Conservation (phyloP, 225 moss, liverwort and hornwort species). For the Takakia lepidozioides region DNA sequence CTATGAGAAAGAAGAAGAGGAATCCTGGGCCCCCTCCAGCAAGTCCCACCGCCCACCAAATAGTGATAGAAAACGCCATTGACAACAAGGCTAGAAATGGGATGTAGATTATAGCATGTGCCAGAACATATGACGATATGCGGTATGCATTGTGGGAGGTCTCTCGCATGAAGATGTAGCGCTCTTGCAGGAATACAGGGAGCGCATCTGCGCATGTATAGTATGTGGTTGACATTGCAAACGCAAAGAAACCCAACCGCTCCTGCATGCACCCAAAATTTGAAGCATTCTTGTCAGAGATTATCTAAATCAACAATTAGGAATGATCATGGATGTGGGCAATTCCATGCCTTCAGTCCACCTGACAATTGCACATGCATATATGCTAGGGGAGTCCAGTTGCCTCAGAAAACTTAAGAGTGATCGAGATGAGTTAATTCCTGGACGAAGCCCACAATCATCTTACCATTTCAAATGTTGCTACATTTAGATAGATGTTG, state of each 20-base stretch:
- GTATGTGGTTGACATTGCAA: conserved; percentile 72
- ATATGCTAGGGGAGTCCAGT: too few species aligned
- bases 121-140: conserved; percentile 79
- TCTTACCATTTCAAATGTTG: too few species aligned
- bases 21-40: conserved; percentile 58
- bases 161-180: conserved; percentile 77
- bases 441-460: too few species aligned
- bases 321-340: too few species aligned
- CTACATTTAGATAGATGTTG: too few species aligned
- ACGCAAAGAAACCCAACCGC: conserved; percentile 46
- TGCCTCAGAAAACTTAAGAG: too few species aligned
- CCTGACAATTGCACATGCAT: too few species aligned
- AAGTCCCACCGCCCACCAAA: conserved; percentile 81
- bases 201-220: conserved; percentile 75
- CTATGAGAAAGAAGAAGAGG: conserved; percentile 33
- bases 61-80: conserved; percentile 36
- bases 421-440: too few species aligned
- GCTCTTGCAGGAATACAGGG: conserved; percentile 69
- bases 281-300: too few species aligned
- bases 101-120: conserved; percentile 59
- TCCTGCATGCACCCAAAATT: conserved; percentile 12
- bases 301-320: too few species aligned
- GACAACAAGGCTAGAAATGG: conserved; percentile 55
- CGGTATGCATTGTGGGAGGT: conserved; percentile 76
- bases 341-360: too few species aligned